Percentiles rank a stretch among this genome's conserved stretches.
phyloP scores from a whole-genome alignment of 108 stramenopile genomes.

The Schizochytrium sp. region DNA sequence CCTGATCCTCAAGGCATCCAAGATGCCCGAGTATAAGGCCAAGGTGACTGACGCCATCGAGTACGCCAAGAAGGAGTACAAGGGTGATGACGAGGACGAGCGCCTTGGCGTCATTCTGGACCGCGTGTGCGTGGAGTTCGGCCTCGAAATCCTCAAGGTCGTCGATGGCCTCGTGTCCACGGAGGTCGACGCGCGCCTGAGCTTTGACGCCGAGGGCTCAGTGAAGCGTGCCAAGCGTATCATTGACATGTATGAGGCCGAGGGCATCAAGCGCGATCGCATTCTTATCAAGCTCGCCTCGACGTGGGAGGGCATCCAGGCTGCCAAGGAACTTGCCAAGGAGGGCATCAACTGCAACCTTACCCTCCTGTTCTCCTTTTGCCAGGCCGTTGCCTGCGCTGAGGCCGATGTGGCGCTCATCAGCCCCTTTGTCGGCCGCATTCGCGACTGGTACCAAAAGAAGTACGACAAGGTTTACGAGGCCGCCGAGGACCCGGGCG shows the following conservation, averaged over 20 bases:
- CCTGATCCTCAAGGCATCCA: conserved; percentile 69
- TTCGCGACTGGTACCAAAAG: conserved; percentile 87
- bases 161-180: conserved; percentile 89
- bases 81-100: conserved; percentile 51
- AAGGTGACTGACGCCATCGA: conserved; percentile 65
- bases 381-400: conserved; percentile 89
- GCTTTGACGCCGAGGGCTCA: conserved; percentile 75
- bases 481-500: conserved; percentile 82
- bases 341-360: conserved; percentile 91
- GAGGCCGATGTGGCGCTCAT: conserved; percentile 85
- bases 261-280: conserved; percentile 64
- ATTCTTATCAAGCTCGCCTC: conserved; percentile 94
- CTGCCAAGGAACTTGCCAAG: conserved; percentile 73
- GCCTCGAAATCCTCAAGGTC: conserved; percentile 63
- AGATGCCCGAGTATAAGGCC: conserved; percentile 67
- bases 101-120: conserved; percentile 68
- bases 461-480: conserved; percentile 52
- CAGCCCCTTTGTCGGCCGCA: conserved; percentile 92
- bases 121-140: conserved; percentile 85
- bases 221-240: conserved; percentile 73
- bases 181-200: conserved; percentile 89
- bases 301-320: conserved; percentile 97
- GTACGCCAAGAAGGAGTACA: conserved; percentile 55
- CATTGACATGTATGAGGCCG: conserved; percentile 72
- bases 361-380: conserved; percentile 80